Conservation (phyloP, 495 filamentous ascomycete genomes). For the Xylaria bambusicola region DNA sequence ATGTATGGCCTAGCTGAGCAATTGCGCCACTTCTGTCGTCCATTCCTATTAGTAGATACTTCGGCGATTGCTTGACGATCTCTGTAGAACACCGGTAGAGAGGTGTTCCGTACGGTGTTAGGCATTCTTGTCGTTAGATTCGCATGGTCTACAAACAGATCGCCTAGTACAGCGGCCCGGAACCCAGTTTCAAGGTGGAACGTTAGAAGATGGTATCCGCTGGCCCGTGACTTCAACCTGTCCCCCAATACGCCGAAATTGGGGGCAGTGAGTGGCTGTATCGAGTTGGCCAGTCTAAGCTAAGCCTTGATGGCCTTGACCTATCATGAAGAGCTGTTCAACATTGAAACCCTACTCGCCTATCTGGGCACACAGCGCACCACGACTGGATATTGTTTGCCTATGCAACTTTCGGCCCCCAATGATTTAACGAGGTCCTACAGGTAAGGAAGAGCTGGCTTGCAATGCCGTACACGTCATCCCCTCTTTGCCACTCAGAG, state of each 20-base stretch:
- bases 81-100: no score
- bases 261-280: neutral
- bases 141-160: neutral
- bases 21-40: neutral
- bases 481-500: neutral
- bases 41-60: neutral
- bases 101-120: neutral
- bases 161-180: neutral
- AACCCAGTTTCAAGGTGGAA: neutral
- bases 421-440: neutral
- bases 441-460: neutral
- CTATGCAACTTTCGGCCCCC: neutral
- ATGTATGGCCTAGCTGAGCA: neutral
- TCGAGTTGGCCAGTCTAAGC: neutral
- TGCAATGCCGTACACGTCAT: constrained; percentile 7
- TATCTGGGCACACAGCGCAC: neutral
- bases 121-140: neutral
- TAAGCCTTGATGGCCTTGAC: neutral
- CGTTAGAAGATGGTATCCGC: neutral
- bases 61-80: no score
- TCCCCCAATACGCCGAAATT: neutral
- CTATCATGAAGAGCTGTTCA: neutral
- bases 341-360: neutral
- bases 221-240: neutral
- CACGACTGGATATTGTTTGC: neutral